phyloP scores from a whole-genome alignment of 352 stramenopile species.

The Globisporangium uncinulatum region DNA sequence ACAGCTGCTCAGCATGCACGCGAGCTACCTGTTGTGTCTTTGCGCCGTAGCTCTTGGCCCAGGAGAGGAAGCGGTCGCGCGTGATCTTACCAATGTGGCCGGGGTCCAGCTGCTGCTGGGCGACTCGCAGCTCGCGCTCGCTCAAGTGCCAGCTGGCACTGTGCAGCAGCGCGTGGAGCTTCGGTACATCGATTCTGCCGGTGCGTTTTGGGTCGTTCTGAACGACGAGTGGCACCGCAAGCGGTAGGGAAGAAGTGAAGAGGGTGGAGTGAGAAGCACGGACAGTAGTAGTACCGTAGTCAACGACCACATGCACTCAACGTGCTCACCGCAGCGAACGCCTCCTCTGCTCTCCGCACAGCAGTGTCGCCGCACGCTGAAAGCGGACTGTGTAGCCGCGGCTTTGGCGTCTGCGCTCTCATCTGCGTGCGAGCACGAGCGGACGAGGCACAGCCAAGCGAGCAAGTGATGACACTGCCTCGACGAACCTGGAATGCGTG shows the following conservation, averaged over 20 bases:
- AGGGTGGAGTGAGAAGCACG: too few relatives aligned
- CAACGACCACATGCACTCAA: not conserved
- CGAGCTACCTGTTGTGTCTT: conserved; percentile 21
- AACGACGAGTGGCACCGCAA: not conserved
- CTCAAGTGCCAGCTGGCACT: conserved; percentile 48
- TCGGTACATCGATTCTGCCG: conserved; percentile 35
- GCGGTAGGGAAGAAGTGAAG: not conserved
- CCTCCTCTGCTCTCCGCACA: conserved; percentile 43
- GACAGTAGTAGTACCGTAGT: too few relatives aligned
- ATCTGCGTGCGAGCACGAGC: not conserved
- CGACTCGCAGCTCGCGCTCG: conserved; percentile 26
- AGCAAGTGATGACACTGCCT: not conserved
- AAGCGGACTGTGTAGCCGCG: not conserved
- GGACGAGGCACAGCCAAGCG: not conserved
- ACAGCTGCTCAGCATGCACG: not conserved
- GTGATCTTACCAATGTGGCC: conserved; percentile 30
- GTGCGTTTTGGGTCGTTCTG: conserved; percentile 40
- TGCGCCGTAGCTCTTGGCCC: conserved; percentile 35
- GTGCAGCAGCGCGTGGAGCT: conserved; percentile 40
- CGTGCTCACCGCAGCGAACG: conserved; percentile 29
- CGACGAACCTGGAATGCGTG: conserved; percentile 39
- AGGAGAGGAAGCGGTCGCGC: conserved; percentile 32
- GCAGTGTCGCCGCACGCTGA: conserved; percentile 1
- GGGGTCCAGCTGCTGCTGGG: conserved; percentile 55
- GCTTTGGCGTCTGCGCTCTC: not conserved